Percentiles rank a stretch among this genome's conserved stretches.
Conservation (phyloP, 2,329 filamentous ascomycete genomes). For the Capronia americana region DNA sequence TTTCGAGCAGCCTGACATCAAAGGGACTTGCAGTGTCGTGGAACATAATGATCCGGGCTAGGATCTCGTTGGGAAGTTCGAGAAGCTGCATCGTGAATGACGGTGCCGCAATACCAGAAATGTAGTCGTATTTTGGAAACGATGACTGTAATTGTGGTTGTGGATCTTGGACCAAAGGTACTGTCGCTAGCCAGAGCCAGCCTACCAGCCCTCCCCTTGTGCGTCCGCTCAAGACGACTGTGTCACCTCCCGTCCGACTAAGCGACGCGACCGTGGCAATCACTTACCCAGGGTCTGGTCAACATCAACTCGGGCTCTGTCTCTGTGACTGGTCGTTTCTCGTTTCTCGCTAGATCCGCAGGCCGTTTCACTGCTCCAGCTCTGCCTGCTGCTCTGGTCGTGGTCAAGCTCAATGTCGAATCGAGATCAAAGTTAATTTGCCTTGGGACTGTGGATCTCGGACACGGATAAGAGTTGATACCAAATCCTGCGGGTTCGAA, state of each 20-base stretch:
- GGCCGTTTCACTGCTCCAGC: neutral
- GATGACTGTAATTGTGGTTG: neutral
- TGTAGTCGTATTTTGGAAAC: constrained; percentile 43
- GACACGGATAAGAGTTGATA: neutral
- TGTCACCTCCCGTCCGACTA: neutral
- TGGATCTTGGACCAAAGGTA: neutral
- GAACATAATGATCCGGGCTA: constrained; percentile 63
- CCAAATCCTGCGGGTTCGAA: neutral
- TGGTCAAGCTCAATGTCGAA: neutral
- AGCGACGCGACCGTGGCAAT: neutral
- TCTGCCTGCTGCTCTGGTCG: neutral
- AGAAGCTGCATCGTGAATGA: constrained; percentile 25
- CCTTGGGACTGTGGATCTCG: neutral
- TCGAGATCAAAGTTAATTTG: neutral
- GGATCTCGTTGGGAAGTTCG: constrained; percentile 66
- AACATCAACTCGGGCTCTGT: neutral
- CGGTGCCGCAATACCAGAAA: neutral
- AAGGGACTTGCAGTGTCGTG: constrained; percentile 50
- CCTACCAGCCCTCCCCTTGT: neutral
- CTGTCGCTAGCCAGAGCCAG: neutral
- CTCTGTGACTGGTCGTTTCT: neutral
- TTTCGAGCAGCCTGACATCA: constrained; percentile 55
- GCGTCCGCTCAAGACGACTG: neutral
- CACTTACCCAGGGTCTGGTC: neutral
- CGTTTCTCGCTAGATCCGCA: neutral